These are phyloP conservation scores for Platismatia glauca DNA, from an alignment of 495 filamentous ascomycete genomes.

Conservation along the genomic window DNA sequence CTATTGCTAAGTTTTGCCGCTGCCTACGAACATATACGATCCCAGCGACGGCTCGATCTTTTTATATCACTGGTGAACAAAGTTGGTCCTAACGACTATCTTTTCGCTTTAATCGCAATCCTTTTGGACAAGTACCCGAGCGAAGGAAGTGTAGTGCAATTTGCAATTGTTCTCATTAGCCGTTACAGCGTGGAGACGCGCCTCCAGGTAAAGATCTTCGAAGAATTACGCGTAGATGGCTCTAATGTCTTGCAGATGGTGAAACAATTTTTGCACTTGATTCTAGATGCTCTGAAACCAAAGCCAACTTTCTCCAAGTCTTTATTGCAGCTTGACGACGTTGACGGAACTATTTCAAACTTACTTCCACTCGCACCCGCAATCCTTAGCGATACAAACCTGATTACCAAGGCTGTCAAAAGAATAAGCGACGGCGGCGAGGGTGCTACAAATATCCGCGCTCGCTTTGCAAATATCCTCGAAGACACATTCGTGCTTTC, in stretches of 20 bases:
- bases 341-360: slow-evolving; percentile 49
- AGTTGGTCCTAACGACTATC: slow-evolving; percentile 71
- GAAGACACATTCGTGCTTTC: slow-evolving; percentile 56
- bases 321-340: slow-evolving; percentile 55
- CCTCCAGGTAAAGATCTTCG: slow-evolving; percentile 34
- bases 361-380: slow-evolving; percentile 52
- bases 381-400: slow-evolving; percentile 41
- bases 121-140: slow-evolving; percentile 58
- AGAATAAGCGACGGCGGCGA: slow-evolving; percentile 27
- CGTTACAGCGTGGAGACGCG: slow-evolving; percentile 52
- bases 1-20: slow-evolving; percentile 84
- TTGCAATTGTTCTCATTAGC: slow-evolving; percentile 41
- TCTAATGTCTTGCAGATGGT: slow-evolving; percentile 8
- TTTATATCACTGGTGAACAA: slow-evolving; percentile 73
- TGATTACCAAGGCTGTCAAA: slow-evolving; percentile 38
- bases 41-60: slow-evolving; percentile 67
- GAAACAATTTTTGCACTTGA: slow-evolving; percentile 61
- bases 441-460: slow-evolving; percentile 50
- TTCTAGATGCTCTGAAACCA: slow-evolving; percentile 61
- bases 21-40: slow-evolving; percentile 89
- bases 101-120: slow-evolving; percentile 63
- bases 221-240: not conserved
- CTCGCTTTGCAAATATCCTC: slow-evolving; percentile 61
- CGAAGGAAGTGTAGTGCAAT: slow-evolving; percentile 37
- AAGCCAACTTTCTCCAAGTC: slow-evolving; percentile 59